Evolutionary conservation across 306 rosid genomes (phyloP), one percentile per base, ranked within the genome.

Genomic region (Acacia crassicarpa): DNA sequence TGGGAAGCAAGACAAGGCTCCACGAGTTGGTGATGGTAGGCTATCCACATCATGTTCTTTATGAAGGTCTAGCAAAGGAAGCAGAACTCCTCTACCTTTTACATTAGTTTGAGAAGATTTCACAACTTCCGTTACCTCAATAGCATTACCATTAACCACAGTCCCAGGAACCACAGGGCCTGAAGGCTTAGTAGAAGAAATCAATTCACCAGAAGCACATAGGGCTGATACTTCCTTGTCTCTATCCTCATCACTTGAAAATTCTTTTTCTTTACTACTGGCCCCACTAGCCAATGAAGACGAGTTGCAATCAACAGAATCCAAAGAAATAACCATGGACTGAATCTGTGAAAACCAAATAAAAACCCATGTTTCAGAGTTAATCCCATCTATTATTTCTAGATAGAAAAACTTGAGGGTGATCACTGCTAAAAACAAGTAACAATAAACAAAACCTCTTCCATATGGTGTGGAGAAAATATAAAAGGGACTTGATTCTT

Each of bases 11-110:
- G 91, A 71, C 20, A 91, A 88, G 61, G 89, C 82, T 80, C 92
- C 97, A 35, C 94, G 89, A 4, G 99, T 96, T 41, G 99, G 99
- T 19, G 99, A 96, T 27, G 99, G 99, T 76, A 96, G 93, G 85
- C 98, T 92, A 87, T 96, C 99, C 45, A 38, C 87, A 82, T 96
- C 99, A 72, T 96, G 99, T 81, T 92, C 98, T 91, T 91, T 93
- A 87, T 96, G 99, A 83, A 94, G 96, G 85, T 96, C 99, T 38
- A 96, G 84, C 78, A 96, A 85, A 54, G 99, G 99, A 25, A 93
- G 89, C 79, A 89, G 84, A 68, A 80, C 20, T 46, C 93, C 96
- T 80, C 96, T 92, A 75, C 91, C 81, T 90, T 87, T 93, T 20
- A 85, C 43, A 83, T 78, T 88, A 83, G 88, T 83, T 48, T 81